Percentiles rank a stretch among this genome's conserved stretches.
These are phyloP conservation scores for Melastoma candidum DNA, from an alignment of 441 rosid genomes.

Conservation along the genomic window DNA sequence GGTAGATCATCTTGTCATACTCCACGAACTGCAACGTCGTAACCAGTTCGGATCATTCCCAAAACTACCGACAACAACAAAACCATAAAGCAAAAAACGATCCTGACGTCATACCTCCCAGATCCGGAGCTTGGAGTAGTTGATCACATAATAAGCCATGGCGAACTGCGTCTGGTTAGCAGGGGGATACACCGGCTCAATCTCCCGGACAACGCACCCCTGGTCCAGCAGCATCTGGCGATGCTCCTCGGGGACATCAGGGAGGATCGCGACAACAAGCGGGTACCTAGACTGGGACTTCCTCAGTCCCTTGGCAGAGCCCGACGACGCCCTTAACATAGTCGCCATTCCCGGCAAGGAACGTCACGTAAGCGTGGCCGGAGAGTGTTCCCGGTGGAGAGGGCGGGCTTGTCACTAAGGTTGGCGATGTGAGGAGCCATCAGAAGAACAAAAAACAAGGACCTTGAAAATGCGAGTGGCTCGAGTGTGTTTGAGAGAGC, in stretches of 20 bases:
- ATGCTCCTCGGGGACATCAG: constrained; percentile 8
- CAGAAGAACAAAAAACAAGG: too few species aligned
- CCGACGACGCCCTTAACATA: constrained; percentile 13
- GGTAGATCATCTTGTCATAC: constrained; percentile 9
- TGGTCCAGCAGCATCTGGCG: constrained; percentile 6
- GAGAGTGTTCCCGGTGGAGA: not conserved
- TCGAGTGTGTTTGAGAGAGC: too few species aligned
- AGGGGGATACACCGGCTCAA: constrained; percentile 7
- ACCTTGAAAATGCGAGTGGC: too few species aligned
- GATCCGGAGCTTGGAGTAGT: constrained; percentile 13
- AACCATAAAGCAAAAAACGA: not conserved
- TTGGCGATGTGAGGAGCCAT: constrained; percentile 13
- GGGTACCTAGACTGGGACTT: constrained; percentile 7
- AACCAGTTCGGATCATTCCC: not conserved
- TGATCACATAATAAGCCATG: constrained; percentile 13
- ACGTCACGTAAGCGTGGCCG: constrained; percentile 6
- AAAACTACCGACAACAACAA: not conserved
- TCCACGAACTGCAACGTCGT: constrained; percentile 4
- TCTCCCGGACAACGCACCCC: constrained; percentile 11
- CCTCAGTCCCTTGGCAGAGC: constrained; percentile 13
- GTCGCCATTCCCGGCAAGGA: constrained; percentile 8
- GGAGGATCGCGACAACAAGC: constrained; percentile 9
- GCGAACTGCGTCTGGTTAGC: constrained; percentile 12
- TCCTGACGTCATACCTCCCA: constrained; percentile 3
- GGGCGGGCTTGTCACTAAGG: not conserved